Evolutionary conservation across 345 rosid genomes (phyloP).

Genomic region (Sonneratia caseolaris): DNA sequence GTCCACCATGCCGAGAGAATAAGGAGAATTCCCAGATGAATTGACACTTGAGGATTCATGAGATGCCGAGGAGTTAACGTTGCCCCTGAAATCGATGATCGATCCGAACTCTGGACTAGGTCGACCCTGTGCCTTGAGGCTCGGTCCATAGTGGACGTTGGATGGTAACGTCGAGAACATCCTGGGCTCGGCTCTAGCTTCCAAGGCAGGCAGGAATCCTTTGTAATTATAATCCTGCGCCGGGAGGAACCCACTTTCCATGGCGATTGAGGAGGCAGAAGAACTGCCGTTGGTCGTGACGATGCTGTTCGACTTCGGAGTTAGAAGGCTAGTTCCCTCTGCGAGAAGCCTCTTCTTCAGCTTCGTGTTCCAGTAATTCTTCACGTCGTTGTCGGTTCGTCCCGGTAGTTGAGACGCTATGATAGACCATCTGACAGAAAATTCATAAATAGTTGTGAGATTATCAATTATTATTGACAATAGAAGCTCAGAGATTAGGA

Average conservation of each 20-base stretch:
- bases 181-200: background rate
- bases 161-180: background rate
- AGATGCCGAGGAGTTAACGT: conserved; percentile 12
- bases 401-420: conserved; percentile 49
- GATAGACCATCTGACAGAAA: conserved; percentile 40
- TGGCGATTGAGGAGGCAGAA: background rate
- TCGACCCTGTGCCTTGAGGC: background rate
- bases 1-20: conserved; percentile 9
- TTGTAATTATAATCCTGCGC: background rate
- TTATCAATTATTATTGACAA: background rate
- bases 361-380: conserved; percentile 61
- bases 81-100: conserved; percentile 6
- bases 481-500: background rate
- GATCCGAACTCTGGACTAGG: background rate
- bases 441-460: background rate
- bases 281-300: background rate
- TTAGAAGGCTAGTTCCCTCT: conserved; percentile 18
- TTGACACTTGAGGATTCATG: conserved; percentile 13
- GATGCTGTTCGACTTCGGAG: background rate
- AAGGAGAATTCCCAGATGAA: conserved; percentile 11
- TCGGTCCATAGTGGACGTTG: background rate
- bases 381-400: conserved; percentile 58
- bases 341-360: conserved; percentile 41
- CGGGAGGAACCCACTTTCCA: background rate
- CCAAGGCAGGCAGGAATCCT: background rate